Conservation (phyloP, 2,329 filamentous ascomycete genomes). For the Alternaria burnsii region DNA sequence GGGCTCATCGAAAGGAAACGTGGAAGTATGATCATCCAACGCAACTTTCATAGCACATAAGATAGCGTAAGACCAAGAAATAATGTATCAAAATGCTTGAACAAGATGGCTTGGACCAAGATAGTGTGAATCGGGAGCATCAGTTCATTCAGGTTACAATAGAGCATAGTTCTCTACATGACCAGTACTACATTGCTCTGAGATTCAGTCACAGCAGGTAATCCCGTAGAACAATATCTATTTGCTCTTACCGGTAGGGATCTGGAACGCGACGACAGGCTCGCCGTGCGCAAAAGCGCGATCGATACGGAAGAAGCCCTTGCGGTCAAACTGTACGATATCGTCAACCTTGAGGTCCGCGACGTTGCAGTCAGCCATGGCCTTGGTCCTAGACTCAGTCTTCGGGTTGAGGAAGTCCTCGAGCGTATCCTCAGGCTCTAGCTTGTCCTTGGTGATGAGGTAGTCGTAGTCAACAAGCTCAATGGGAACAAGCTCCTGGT, state of each 20-base stretch:
- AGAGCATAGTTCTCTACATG: not conserved
- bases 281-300: slow-evolving; percentile 65
- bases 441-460: slow-evolving; percentile 92
- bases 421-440: slow-evolving; percentile 83
- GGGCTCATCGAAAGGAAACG: not conserved
- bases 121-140: not conserved
- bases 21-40: not conserved
- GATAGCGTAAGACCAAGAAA: not conserved
- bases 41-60: not conserved
- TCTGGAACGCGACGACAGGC: slow-evolving; percentile 72
- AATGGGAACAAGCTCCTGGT: slow-evolving; percentile 80
- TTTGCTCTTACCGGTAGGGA: slow-evolving; percentile 70
- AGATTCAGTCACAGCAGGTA: not conserved
- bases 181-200: not conserved
- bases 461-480: slow-evolving; percentile 96
- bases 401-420: slow-evolving; percentile 82
- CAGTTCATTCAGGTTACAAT: not conserved
- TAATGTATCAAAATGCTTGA: not conserved
- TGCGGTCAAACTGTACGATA: slow-evolving; percentile 93
- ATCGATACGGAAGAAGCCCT: slow-evolving; percentile 91
- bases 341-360: slow-evolving; percentile 81
- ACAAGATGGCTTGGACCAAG: not conserved
- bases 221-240: slow-evolving; percentile 15
- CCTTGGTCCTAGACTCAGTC: slow-evolving; percentile 78
- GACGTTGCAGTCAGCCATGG: slow-evolving; percentile 83